phyloP scores from a whole-genome alignment of 169 alveolate species.

The Eimeria necatrix region DNA sequence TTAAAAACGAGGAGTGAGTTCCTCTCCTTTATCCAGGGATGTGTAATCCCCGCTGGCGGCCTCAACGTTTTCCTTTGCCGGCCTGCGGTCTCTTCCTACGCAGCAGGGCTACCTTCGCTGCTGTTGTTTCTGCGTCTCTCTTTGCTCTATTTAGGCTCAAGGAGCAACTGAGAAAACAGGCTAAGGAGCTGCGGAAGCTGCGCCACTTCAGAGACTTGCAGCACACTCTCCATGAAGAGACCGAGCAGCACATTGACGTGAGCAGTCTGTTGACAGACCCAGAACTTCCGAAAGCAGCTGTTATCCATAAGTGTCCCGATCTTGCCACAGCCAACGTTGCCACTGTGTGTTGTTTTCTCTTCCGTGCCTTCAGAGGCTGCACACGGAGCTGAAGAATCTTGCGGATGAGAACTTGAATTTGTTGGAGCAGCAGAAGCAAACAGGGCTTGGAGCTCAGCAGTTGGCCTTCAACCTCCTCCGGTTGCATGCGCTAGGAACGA shows the following conservation, averaged over 20 bases:
- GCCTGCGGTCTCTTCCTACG: too few relatives aligned
- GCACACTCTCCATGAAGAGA: constrained; percentile 2
- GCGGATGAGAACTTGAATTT: background rate
- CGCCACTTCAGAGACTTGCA: background rate
- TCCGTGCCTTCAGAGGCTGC: background rate
- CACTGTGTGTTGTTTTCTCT: background rate
- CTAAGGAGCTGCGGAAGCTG: constrained; percentile 15
- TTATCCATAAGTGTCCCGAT: too few relatives aligned
- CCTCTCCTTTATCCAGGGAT: background rate
- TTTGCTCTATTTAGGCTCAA: background rate
- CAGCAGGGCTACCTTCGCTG: background rate
- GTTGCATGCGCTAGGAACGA: background rate
- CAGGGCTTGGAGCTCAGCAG: background rate
- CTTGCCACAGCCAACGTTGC: background rate
- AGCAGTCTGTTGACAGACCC: background rate
- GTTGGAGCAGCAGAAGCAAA: background rate
- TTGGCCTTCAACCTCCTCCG: background rate
- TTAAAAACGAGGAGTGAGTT: background rate
- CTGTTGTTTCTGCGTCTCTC: background rate
- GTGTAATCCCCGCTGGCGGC: too few relatives aligned
- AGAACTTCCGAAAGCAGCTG: too few relatives aligned
- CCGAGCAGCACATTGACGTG: constrained; percentile 16
- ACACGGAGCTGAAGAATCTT: background rate
- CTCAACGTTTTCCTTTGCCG: too few relatives aligned
- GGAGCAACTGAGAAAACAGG: background rate